Base-by-base conservation (phyloP, 1,284 basidiomycete genomes). In the Malassezia sp. region DNA sequence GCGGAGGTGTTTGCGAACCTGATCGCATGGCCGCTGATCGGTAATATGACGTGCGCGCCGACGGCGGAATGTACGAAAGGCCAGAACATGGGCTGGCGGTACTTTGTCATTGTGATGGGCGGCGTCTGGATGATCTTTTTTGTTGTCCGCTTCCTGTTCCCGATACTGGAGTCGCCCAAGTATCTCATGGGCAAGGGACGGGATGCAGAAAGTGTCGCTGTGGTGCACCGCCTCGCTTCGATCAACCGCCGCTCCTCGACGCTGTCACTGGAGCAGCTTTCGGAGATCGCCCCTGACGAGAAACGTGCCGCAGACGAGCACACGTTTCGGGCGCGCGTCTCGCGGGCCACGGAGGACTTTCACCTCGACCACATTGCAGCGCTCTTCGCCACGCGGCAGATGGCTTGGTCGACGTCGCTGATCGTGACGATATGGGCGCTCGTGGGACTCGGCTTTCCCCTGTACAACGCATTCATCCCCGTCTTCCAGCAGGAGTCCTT, bases 401-500 rank as follows among this genome's bases (percentile, higher is more conserved):
- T 49, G 28, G 32, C 46, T 4, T 5, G 35, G 10, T 22, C 28
- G 2, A 46, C 39, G 7, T 17, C 44, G 4, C 7, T 42, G 20
- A 28, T 32, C 8, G 23, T 49, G 4, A 9, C 22, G 7, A 36
- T 49, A 22, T 49, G 46, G 46, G 43, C 43, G 77, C 51, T 48
- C 73, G 49, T 6, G n/a, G 35, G 34, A 10, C 41, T 38, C 5
- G 31, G 26, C 10, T 45, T 36, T 11, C 46, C 46, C 3, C 22
- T 49, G 14, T 49, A 45, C 23, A 46, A 36, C 29, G 39, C 41
- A 5, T 49, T 36, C 21, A 33, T 49, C 9, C 31, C 41, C 6
- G 15, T 24, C 4, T 41, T 38, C 63, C 73, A 82, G 15, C n/a
- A 80, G n/a, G 76, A 77, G 1, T 66, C 77, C 48, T 79, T 80